phyloP scores from a whole-genome alignment of 2,329 filamentous ascomycete genomes.

The Aspergillus awamori region DNA sequence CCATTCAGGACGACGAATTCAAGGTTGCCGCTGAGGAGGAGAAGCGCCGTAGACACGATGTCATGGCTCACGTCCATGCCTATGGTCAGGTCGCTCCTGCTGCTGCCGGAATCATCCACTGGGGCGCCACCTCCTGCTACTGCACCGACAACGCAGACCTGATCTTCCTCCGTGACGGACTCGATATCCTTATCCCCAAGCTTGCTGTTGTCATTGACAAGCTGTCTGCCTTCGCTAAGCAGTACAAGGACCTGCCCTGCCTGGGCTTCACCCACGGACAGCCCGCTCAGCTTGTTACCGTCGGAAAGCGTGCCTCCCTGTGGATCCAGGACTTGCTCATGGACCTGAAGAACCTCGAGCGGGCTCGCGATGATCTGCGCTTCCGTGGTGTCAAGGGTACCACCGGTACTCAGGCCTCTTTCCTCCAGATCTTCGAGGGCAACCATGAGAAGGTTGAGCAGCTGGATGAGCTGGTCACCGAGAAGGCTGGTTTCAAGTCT shows the following conservation, averaged over 20 bases:
- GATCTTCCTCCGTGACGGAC: conserved; percentile 73
- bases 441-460: conserved; percentile 63
- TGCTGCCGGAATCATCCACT: conserved; percentile 82
- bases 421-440: conserved; percentile 69
- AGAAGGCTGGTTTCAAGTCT: conserved; percentile 66
- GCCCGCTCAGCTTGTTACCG: conserved; percentile 63
- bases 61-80: conserved; percentile 70
- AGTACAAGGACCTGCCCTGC: conserved; percentile 73
- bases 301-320: conserved; percentile 67
- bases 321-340: conserved; percentile 78
- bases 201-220: conserved; percentile 78
- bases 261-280: conserved; percentile 75
- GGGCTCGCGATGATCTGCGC: conserved; percentile 66
- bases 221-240: conserved; percentile 69
- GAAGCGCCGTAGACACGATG: conserved; percentile 68
- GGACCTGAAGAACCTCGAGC: conserved; percentile 74
- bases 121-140: conserved; percentile 63
- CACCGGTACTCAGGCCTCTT: conserved; percentile 77
- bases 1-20: conserved; percentile 78
- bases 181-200: conserved; percentile 77
- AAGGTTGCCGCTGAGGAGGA: conserved; percentile 75
- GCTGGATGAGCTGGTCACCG: conserved; percentile 64
- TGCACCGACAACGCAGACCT: conserved; percentile 75
- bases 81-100: conserved; percentile 74
- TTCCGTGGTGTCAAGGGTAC: conserved; percentile 77